Evolutionary conservation across 148 eudicot genomes (phyloP), one percentile per base, ranked within the genome.

Genomic region (Cornus kousa): DNA sequence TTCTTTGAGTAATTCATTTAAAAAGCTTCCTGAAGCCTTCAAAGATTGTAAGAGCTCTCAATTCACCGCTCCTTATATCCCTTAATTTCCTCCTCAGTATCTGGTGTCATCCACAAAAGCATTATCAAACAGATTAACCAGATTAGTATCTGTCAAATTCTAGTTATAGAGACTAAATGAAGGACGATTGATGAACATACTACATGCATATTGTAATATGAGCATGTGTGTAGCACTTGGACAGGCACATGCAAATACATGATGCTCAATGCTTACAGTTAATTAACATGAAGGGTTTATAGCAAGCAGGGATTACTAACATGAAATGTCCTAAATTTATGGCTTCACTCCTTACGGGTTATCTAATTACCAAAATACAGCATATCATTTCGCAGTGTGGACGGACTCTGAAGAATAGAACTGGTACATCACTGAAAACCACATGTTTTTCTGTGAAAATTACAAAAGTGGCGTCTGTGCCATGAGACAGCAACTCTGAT

Each of bases 1-100:
- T 53, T 53, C 16, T 50, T 16, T 28, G 75, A 74, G 14, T 3
- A 14, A 70, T 48, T 90, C 85, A 96, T 68, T 96, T 91, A 82
- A 96, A 93, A 60, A 88, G 74, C 69, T 87, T 92, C 73, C 82
- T 87, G 68, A 96, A 82, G 67, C 99, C 90, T 74, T 87, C 90
- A 68, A 96, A 91, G 17, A 96, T 23, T 32, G 20, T 86, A 55
- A 93, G 91, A 81, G 94, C 99, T 85, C 67, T 89, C 79, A 96
- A 76, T 80, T 96, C 99, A 74, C 98, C 99, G 8, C 90, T 82
- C 88, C 86, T 88, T 48, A 96, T 93, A 75, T 96, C 98, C 85
- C 99, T 88, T 65, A 96, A 80, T 40, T 88, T 84, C 86, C 94
- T 90, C 83, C 99, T 88, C 83, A 96, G 84, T 85, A 96, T 94